These are phyloP conservation scores for Dendrobium nobile DNA, from an alignment of 106 monocot species.

Conservation along the genomic window DNA sequence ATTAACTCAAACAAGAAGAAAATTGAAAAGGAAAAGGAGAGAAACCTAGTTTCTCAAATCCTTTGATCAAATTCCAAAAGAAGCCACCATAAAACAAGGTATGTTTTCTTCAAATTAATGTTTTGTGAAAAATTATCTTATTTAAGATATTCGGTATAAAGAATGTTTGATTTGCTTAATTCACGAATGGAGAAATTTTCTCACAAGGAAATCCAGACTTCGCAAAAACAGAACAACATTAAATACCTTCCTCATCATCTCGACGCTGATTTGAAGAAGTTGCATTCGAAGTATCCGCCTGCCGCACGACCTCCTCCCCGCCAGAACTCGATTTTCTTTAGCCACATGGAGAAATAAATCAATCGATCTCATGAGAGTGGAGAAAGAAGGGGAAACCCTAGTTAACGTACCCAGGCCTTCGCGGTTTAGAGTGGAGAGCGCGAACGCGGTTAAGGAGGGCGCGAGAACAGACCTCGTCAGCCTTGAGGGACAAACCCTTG, in stretches of 20 bases:
- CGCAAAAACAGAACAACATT: neutral
- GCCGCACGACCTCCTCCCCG: neutral
- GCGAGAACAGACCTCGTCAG: slow-evolving; percentile 48
- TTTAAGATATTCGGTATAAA: too few relatives aligned
- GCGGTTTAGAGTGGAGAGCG: neutral
- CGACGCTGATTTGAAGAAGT: neutral
- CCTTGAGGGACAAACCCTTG: slow-evolving; percentile 33
- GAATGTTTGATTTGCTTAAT: too few relatives aligned
- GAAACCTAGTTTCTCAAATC: too few relatives aligned
- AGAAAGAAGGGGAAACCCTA: slow-evolving; percentile 2
- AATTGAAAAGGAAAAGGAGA: too few relatives aligned
- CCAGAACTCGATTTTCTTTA: slow-evolving; percentile 7
- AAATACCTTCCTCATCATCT: slow-evolving; percentile 22
- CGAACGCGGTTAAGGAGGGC: slow-evolving; percentile 23
- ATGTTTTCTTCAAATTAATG: too few relatives aligned
- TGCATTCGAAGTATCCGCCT: neutral
- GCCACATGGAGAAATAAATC: neutral
- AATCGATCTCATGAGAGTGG: neutral
- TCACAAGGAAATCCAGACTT: neutral
- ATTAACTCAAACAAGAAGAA: too few relatives aligned
- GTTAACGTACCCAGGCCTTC: neutral
- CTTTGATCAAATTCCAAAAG: too few relatives aligned
- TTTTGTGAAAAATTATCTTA: too few relatives aligned
- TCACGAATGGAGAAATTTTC: too few relatives aligned
- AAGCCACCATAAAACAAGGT: too few relatives aligned